These are phyloP conservation scores for Balamuthia mandrillaris DNA, from an alignment of 208 protist genomes.

Conservation along the genomic window DNA sequence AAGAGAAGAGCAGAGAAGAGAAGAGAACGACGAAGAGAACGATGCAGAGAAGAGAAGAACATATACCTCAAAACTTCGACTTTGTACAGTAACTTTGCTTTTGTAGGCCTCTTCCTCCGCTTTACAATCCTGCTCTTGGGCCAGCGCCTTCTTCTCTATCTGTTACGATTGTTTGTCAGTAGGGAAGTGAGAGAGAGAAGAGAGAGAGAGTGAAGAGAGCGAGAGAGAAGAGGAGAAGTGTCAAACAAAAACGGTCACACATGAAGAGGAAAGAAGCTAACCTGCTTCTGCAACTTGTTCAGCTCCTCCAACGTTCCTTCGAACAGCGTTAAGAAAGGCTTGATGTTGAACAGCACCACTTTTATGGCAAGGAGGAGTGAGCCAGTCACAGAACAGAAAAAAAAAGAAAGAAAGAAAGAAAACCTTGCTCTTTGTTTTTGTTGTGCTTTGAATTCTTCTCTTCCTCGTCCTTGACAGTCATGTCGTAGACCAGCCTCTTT, in stretches of 20 bases:
- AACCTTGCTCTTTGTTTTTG: not conserved
- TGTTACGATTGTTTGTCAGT: too few relatives aligned
- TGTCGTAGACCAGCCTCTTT: not conserved
- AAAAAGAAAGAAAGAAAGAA: not conserved
- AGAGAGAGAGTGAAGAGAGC: not conserved
- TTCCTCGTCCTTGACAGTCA: not conserved
- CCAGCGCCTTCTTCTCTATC: not conserved
- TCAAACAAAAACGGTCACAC: too few relatives aligned
- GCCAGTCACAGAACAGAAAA: not conserved
- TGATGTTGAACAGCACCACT: not conserved
- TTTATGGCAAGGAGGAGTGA: not conserved
- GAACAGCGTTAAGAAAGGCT: conserved; percentile 17
- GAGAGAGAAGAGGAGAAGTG: too few relatives aligned
- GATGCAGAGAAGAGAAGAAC: too few relatives aligned
- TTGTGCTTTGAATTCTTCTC: not conserved
- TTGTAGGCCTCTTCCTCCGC: not conserved
- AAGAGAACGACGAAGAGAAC: not conserved
- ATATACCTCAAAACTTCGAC: not conserved
- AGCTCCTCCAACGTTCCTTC: conserved; percentile 1
- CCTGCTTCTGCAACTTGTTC: conserved; percentile 11
- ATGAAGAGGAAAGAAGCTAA: not conserved
- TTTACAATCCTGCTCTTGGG: not conserved
- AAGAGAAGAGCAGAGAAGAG: not conserved
- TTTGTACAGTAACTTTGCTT: not conserved
- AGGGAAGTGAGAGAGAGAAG: too few relatives aligned